Evolutionary conservation across 495 filamentous ascomycete species (phyloP).

Genomic region (Chaetomium cochliodes): DNA sequence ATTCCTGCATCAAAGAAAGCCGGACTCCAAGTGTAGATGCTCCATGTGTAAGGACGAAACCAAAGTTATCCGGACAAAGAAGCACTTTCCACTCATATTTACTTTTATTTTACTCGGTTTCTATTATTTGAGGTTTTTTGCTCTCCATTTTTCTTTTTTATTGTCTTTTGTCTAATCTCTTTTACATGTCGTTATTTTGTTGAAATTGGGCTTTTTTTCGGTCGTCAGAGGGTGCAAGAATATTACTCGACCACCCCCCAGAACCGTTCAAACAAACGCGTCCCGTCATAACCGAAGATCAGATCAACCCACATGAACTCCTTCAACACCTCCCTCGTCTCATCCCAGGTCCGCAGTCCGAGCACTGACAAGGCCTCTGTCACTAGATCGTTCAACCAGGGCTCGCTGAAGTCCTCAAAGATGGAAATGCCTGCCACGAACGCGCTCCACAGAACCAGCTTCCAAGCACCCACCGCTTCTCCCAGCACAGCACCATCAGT

Average conservation of each 20-base stretch:
- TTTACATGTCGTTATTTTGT: too few relatives aligned
- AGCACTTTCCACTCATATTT: too few relatives aligned
- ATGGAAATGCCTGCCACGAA: slow-evolving; percentile 17
- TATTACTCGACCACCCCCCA: not conserved
- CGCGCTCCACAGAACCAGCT: slow-evolving; percentile 16
- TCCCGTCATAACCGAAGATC: not conserved
- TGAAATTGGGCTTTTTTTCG: too few relatives aligned
- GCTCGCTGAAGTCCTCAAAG: slow-evolving; percentile 10
- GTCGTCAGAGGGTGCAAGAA: too few relatives aligned
- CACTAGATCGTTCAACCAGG: slow-evolving; percentile 10
- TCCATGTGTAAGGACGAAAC: too few relatives aligned
- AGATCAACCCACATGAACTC: slow-evolving; percentile 23
- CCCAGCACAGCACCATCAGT: not conserved
- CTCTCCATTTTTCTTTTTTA: too few relatives aligned
- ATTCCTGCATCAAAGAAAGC: too few relatives aligned
- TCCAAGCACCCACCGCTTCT: not conserved
- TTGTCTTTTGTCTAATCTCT: too few relatives aligned
- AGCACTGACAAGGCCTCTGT: not conserved
- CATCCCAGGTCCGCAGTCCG: slow-evolving; percentile 12
- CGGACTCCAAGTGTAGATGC: too few relatives aligned
- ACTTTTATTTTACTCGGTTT: too few relatives aligned
- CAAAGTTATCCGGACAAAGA: too few relatives aligned
- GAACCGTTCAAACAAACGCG: not conserved
- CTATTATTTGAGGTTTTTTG: too few relatives aligned
- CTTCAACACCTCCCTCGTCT: slow-evolving; percentile 17